Evolutionary conservation across 805 yeast genomes (phyloP).

Genomic region (Trichomonascus vanleenenianus): DNA sequence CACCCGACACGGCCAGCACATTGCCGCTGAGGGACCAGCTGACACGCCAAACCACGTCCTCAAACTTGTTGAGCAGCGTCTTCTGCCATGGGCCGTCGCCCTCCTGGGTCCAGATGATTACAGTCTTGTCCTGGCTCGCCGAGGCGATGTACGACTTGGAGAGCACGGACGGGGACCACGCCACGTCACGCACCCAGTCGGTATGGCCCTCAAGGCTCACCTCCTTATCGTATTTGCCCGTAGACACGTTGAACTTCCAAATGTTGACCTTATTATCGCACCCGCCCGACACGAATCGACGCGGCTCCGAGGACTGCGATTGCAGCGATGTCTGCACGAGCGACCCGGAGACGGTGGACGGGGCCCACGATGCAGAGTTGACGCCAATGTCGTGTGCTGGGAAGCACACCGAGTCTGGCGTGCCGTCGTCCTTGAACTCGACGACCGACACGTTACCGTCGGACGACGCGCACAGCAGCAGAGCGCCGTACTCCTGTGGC

Average conservation of each 20-base stretch:
- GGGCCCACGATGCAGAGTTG: constrained; percentile 82
- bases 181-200: constrained; percentile 98
- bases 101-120: constrained; percentile 90
- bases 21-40: constrained; percentile 97
- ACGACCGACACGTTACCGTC: constrained; percentile 90
- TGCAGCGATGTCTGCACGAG: constrained; percentile 20
- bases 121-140: constrained; percentile 94
- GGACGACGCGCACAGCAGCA: constrained; percentile 80
- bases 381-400: constrained; percentile 91
- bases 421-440: constrained; percentile 86
- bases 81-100: constrained; percentile 68
- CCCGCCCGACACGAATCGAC: constrained; percentile 89
- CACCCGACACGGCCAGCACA: constrained; percentile 89
- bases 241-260: constrained; percentile 62
- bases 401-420: constrained; percentile 43
- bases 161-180: constrained; percentile 92
- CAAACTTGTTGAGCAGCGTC: constrained; percentile 74
- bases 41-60: constrained; percentile 97
- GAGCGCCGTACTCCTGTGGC: constrained; percentile 93
- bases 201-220: constrained; percentile 79
- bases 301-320: constrained; percentile 25
- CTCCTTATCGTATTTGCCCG: constrained; percentile 61
- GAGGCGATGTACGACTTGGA: constrained; percentile 87
- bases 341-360: constrained; percentile 22
- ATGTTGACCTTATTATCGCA: constrained; percentile 89